Base-by-base conservation (phyloP, 306 rosid genomes). In the Vicia villosa region DNA sequence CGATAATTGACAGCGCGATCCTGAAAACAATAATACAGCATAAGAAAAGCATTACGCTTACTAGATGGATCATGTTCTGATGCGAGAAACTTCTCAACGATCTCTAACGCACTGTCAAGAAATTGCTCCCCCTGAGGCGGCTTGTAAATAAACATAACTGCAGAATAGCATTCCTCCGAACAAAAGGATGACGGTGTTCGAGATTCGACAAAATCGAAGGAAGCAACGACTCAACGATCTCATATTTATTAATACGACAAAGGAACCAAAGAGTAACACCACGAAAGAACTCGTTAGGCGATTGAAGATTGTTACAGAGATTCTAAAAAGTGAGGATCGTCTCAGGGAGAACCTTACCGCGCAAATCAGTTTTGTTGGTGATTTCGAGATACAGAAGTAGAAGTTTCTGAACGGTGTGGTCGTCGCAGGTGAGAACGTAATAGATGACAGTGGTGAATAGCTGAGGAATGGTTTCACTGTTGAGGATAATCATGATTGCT, bases 241-340 rank as follows among this genome's bases (percentile, higher is more conserved):
- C 99, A 0, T 88, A 15, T 80, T 91, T 95, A 32, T 87, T 89
- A 12, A 95, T 65, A 0, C 99, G 96, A 81, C 99, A 95, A 42
- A 95, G 97, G 52, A 95, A 95, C 0, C 99, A 87, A 16, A 95
- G 82, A 0, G 99, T 91, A 5, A 87, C 99, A 41, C 97, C 99
- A 16, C 99, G 97, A 50, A 95, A 84, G 75, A 83, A 95, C 91
- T 95, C 99, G 43, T 95, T 95, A 0, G 97, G 95, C 54, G 82
- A 87, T 60, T 87, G 92, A n/a, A 95, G 95, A 22, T 95, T 95
- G 82, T 95, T 95, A 34, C 95, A 88, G 38, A 95, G 96, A 58
- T 91, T 95, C 82, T 95, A 97, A 77, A 97, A 95, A 36, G 91
- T 95, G 47, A 95, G 86, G 79, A 91, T 91, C 99, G 91, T 95